Evolutionary conservation across 2,329 filamentous ascomycete genomes (phyloP), one percentile per base, ranked within the genome.

Genomic region (Mariannaea sp.): DNA sequence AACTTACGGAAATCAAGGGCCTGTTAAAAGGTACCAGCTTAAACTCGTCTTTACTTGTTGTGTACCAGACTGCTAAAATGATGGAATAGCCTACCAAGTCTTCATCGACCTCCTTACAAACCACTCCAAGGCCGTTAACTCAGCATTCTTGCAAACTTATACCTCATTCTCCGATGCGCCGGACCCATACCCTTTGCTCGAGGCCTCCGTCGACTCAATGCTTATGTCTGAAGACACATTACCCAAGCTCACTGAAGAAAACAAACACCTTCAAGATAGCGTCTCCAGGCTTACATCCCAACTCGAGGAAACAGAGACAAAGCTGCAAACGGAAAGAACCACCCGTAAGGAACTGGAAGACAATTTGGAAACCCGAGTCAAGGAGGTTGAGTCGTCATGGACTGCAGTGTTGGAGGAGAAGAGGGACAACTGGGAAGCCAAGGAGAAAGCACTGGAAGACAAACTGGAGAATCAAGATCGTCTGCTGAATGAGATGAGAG

Each of bases 21-120:
- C 76, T 99, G 44, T 75, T 99, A 54, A 97, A 96, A 80, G 87
- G 90, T 92, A 58, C 13, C 26, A 22, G 10, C 12, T 22, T 2
- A 16, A 10, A 26, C 14, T 22, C 32, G 20, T 48, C 40, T 12
- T 39, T 24, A 47, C 38, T n/a, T 27, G 24, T 9, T 26, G 24
- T 9, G 16, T 12, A 41, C n/a, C n/a, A n/a, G n/a, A n/a, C n/a
- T 42, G 22, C 50, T 65, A 33, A n/a, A n/a, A 65, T 32, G 17
- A 20, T 4, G 17, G 43, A 16, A 57, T 71, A 93, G 92, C 92
- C 43, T 99, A 99, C 77, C 94, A 99, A 75, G 89, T 88, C 46
- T 99, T 97, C 69, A 97, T 99, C 71, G 94, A 99, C 70, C 86
- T 96, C 53, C 81, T 99, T 56, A 95, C 94, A 16, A 97, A 93